Evolutionary conservation across 768 basidiomycete genomes (phyloP), one percentile per base, ranked within the genome.

Genomic region (Coprinopsis sp.): DNA sequence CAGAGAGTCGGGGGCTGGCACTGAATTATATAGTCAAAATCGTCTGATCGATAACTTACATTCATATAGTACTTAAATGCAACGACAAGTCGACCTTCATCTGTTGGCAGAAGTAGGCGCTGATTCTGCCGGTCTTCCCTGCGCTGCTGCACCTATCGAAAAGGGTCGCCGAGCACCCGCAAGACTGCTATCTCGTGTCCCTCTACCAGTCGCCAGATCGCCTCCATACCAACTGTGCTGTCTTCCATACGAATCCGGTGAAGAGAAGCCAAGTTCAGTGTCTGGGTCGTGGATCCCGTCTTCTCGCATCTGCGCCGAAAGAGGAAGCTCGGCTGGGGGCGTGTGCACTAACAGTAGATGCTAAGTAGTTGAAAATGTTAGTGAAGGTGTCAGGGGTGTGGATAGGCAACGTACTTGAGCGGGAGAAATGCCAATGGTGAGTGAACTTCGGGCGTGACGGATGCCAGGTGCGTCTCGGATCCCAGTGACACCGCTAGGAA

Each of bases 351-450:
- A 64, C 10, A 88, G 58, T n/a, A 84, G 62, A 54, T 79, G 84
- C 77, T 81, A 57, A n/a, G 51, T 42, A 21, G n/a, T 4, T 30
- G 8, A 24, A 27, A 37, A 19, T 37, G 3, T 33, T 21, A 54
- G 18, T 39, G 19, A 46, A 21, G 14, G 13, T 42, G 48, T 18
- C 50, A 50, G 38, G 11, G 23, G 29, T 10, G 27, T 14, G 23
- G 24, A 29, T 16, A n/a, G 3, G 16, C 14, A 5, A 39, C 67
- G 45, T 58, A 82, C 82, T 71, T 88, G 84, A 25, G 84, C 84
- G 10, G 87, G 83, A 25, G 87, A 87, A 50, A 89, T 72, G 3
- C 81, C 83, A 56, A 87, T 62, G 54, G 77, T 77, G 43, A 87
- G 59, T 37, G 73, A 63, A 61, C 81, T 86, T 46, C 67, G 74